These are phyloP conservation scores for Thymus mandschuricus DNA, from an alignment of 257 asterid species.

Conservation along the genomic window DNA sequence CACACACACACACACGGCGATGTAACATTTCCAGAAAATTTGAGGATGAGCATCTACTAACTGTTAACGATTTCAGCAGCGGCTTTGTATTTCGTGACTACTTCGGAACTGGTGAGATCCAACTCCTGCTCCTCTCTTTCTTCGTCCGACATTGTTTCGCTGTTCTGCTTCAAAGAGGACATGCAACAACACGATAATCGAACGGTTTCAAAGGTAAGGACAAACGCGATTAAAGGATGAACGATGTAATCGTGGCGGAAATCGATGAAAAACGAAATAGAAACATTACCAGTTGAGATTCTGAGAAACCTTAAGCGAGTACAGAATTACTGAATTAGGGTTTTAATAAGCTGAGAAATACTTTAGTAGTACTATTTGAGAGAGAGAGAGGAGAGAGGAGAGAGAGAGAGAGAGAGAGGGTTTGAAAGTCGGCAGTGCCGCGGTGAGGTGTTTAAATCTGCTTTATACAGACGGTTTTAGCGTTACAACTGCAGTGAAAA, in stretches of 20 bases:
- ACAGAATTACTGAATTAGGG: slow-evolving; percentile 29
- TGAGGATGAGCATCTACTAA: slow-evolving; percentile 26
- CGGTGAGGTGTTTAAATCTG: slow-evolving; percentile 10
- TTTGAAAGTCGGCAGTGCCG: slow-evolving; percentile 38
- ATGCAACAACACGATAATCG: slow-evolving; percentile 15
- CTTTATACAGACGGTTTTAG: slow-evolving; percentile 29
- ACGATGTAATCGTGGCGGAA: neutral
- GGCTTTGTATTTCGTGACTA: slow-evolving; percentile 89
- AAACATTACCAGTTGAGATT: slow-evolving; percentile 37
- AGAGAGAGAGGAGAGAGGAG: neutral
- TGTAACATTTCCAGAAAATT: neutral
- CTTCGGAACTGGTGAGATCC: slow-evolving; percentile 88
- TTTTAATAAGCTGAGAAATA: slow-evolving; percentile 23
- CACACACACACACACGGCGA: neutral
- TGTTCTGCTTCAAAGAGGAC: slow-evolving; percentile 38
- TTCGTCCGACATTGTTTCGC: slow-evolving; percentile 77
- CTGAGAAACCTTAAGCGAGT: neutral
- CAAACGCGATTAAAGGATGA: neutral
- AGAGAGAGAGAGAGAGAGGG: slow-evolving; percentile 23
- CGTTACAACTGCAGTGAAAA: slow-evolving; percentile 19
- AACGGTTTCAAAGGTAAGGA: neutral
- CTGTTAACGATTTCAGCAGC: slow-evolving; percentile 96
- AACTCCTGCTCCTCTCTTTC: slow-evolving; percentile 92
- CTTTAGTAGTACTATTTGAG: neutral
- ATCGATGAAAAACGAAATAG: neutral